Evolutionary conservation across 495 filamentous ascomycete genomes (phyloP).

Genomic region (Hypoxylon lenormandii): DNA sequence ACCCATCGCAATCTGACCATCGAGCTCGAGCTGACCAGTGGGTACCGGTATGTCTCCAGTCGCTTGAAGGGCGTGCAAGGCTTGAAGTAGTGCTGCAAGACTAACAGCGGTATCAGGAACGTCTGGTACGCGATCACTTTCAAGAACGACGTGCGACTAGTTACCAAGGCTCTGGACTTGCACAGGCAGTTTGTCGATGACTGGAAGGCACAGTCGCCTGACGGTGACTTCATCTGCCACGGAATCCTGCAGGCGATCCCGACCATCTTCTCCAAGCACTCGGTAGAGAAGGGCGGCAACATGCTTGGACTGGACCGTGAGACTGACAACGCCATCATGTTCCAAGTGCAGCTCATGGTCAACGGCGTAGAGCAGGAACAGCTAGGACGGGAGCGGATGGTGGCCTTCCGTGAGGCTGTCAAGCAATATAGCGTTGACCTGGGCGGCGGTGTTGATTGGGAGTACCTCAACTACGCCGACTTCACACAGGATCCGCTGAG

Average conservation of each 20-base stretch:
- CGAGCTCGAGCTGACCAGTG: conserved; percentile 5
- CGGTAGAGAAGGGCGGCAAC: conserved; percentile 50
- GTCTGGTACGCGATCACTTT: conserved; percentile 5
- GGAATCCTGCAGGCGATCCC: conserved; percentile 52
- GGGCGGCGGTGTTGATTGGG: conserved; percentile 1
- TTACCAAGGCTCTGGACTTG: conserved; percentile 16
- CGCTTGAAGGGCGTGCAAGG: not conserved
- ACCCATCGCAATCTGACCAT: conserved; percentile 1
- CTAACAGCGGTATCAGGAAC: not conserved
- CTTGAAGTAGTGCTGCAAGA: not conserved
- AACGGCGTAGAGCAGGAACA: not conserved
- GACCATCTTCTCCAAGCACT: conserved; percentile 33
- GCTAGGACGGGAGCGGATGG: conserved; percentile 22
- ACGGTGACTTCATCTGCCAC: conserved; percentile 17
- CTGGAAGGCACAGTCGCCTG: conserved; percentile 10
- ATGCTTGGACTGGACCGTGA: conserved; percentile 48
- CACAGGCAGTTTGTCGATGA: conserved; percentile 30
- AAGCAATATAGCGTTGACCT: conserved; percentile 8
- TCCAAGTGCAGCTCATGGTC: conserved; percentile 2
- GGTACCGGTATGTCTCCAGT: not conserved
- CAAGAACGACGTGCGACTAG: conserved; percentile 1
- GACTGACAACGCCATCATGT: conserved; percentile 33
- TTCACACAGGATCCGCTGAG: conserved; percentile 56
- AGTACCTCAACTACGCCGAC: conserved; percentile 57
- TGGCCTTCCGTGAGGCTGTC: conserved; percentile 6